Conservation (phyloP, 305 asterid genomes). For the Fraxinus albicans region DNA sequence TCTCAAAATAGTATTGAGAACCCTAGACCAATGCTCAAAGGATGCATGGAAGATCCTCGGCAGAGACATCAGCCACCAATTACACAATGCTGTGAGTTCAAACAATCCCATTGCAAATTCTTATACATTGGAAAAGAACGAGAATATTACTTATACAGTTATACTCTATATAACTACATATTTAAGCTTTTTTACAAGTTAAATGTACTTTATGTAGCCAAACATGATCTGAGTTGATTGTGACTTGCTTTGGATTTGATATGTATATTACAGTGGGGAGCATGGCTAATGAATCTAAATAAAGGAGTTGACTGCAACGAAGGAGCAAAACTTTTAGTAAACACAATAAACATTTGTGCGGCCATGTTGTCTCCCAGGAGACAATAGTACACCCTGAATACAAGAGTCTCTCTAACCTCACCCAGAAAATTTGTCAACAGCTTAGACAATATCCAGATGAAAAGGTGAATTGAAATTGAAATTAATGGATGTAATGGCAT, state of each 20-base stretch:
- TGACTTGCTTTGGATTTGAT: neutral
- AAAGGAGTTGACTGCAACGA: neutral
- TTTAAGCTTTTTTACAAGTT: too few species aligned
- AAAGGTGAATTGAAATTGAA: conserved; percentile 13
- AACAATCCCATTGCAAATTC: too few species aligned
- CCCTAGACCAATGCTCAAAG: conserved; percentile 7
- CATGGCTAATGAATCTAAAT: conserved; percentile 26
- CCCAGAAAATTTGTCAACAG: conserved; percentile 27
- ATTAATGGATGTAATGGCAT: too few species aligned
- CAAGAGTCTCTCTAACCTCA: conserved; percentile 24
- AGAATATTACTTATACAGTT: too few species aligned
- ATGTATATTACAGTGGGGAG: conserved; percentile 26
- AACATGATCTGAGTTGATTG: neutral
- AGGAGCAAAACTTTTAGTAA: conserved; percentile 23
- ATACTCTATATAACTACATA: too few species aligned
- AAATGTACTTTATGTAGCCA: too few species aligned
- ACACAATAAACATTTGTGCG: conserved; percentile 29
- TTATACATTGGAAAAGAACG: too few species aligned
- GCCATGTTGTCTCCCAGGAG: conserved; percentile 20
- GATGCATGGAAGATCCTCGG: neutral
- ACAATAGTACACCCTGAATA: conserved; percentile 24
- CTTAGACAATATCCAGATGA: neutral
- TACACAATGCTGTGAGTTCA: conserved; percentile 19
- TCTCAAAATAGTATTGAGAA: neutral
- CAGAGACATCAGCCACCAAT: conserved; percentile 12